Evolutionary conservation across 169 alveolate species (phyloP), one percentile per base, ranked within the genome.

Genomic region (Cryptosporidium ubiquitum): DNA sequence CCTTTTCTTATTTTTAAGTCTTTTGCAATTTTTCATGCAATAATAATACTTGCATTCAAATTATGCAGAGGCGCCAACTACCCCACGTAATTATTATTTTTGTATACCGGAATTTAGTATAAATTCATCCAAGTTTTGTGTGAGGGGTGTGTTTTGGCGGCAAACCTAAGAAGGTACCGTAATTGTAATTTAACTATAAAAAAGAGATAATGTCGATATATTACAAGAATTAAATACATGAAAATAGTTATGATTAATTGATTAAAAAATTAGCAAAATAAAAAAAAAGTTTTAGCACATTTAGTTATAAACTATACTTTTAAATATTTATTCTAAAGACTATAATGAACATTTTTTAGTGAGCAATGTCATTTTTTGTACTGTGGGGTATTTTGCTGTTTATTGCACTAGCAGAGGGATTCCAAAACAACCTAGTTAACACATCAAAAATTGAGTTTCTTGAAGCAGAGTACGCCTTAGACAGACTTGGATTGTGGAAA

Each of bases 11-110:
- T 68, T 68, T 39, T 61, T 61, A 23, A 23, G 61, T 14, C 31
- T 68, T 68, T 20, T 20, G 66, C 16, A 55, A 68, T 39, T 68
- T 4, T 39, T 2, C 60, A 68, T 68, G 52, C 79, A 68, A 42
- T 9, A 33, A 23, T 61, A 37, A 68, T 29, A 7, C 14, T 68
- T 40, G 55, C 55, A 40, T 40, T 7, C 1, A 14, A 68, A 68
- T n/a, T 40, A 68, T 68, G 79, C 79, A 68, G 6, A 20, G 44
- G 79, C 79, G 79, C 79, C 79, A 68, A 35, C 9, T n/a, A 35
- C 79, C 79, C 79, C 79, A 68, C 79, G 79, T 18, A 68, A 68
- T 14, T 68, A 20, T 37, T n/a, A 23, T 7, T 55, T 20, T 0
- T 26, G 16, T 55, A 14, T 26, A 49, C 29, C 55, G 4, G 20